Base-by-base conservation (phyloP, 345 rosid genomes). In the Sonneratia caseolaris region DNA sequence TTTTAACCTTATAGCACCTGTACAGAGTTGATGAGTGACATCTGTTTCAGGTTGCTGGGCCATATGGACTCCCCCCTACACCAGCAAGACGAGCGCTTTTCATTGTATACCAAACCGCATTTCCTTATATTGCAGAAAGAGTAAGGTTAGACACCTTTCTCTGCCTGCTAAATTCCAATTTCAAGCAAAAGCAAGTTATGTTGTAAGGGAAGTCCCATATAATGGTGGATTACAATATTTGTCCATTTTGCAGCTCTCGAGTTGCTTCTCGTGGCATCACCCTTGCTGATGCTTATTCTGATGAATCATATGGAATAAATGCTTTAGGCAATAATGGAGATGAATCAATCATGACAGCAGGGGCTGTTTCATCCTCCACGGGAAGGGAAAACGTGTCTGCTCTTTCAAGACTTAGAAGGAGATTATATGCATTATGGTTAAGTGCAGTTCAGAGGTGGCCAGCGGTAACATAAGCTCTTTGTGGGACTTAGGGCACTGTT, bases 71-170 rank as follows among this genome's bases (percentile, higher is more conserved):
- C 70, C 82, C 97, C 40, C 99, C 97, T 21, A 91, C 97, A 45
- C 99, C 96, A 8, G 99, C 99, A 19, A 87, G 93, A 81, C 95
- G 96, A 42, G 86, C 90, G 62, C 90, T 95, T 77, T 92, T 89
- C 78, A 91, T 95, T 64, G 70, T 95, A 40, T 95, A 87, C 61
- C 96, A 90, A 71, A 86, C 93, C 3, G 87, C 92, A 2, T 81
- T 90, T 76, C 97, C 97, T 22, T 95, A 92, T 76, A 84, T 95
- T 36, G 89, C 93, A 0, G 97, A 92, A 75, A 87, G 97, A 84
- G 85, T 95, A 18, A 95, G 98, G 98, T 90, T 36, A 27, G 4
- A 8, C 37, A 45, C 56, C 73, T 74, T 68, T 11, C 19, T 13
- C 12, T 62, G 38, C 38, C 66, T 62, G 36, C 32, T 35, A 27